Base-by-base conservation (phyloP, 257 asterid species). In the Nicotiana tomentosiformis region DNA sequence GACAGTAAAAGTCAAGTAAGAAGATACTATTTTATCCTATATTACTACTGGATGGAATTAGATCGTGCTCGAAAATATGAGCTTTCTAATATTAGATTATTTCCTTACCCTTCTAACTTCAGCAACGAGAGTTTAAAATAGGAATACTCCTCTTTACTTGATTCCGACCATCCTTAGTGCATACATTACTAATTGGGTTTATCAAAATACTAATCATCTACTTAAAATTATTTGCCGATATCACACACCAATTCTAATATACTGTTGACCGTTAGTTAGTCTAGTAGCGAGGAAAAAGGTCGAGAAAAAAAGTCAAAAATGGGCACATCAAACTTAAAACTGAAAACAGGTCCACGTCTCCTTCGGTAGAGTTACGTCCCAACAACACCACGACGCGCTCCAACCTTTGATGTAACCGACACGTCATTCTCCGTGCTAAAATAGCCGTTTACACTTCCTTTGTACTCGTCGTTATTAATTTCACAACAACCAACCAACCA, bases 401-500 rank as follows among this genome's bases (percentile, higher is more conserved):
- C 2, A 26, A 23, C 83, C 43, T 43, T n/a, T 39, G 16, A 20
- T 14, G 78, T 33, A 65, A 81, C 83, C 77, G 23, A 30, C 77
- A 81, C 77, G 26, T 49, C 72, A 20, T 14, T 39, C 0, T 29
- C 64, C 14, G 66, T 39, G n/a, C 37, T 26, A 20, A 65, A 80
- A 39, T 80, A 23, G 83, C 58, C 83, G 60, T 23, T 80, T 80
- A 49, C 43, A 14, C 51, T 60, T 37, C 30, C 76, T 26, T 64
- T 30, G 57, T 32, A 65, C 15, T 18, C 10, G 3, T 66, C 2
- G 29, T 20, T 29, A 29, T 10, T 23, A 46, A 65, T 10, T 39
- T 51, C 62, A 11, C 60, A 14, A 74, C 79, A 32, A 23, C 78
- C 57, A n/a, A 20, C 58, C 53, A 23, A 20, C 33, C 61, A 95